These are phyloP conservation scores for Monosporozyma yasuniensis DNA, from an alignment of 805 yeast species.

Conservation along the genomic window DNA sequence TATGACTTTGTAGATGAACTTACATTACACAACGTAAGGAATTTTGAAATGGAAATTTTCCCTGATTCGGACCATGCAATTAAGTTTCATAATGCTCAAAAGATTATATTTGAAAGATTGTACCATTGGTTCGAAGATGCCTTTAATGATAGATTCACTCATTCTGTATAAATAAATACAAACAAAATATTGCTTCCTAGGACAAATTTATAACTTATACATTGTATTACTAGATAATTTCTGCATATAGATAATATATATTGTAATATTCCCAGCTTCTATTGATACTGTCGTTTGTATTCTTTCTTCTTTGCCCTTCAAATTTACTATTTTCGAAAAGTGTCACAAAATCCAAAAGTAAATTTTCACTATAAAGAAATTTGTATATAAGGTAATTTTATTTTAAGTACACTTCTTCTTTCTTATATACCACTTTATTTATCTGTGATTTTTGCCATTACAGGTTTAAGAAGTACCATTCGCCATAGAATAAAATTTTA, in stretches of 20 bases:
- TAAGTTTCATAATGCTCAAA: slow-evolving; percentile 66
- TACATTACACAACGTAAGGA: slow-evolving; percentile 44
- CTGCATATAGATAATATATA: background rate
- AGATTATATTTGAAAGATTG: slow-evolving; percentile 62
- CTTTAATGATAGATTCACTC: slow-evolving; percentile 33
- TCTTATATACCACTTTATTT: background rate
- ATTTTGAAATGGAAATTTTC: slow-evolving; percentile 78
- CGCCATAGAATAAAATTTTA: background rate
- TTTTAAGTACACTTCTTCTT: background rate
- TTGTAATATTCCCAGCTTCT: background rate
- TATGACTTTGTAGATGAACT: slow-evolving; percentile 52
- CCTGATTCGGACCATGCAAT: slow-evolving; percentile 93
- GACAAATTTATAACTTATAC: background rate
- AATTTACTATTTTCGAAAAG: background rate
- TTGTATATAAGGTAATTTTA: background rate
- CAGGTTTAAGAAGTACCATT: background rate
- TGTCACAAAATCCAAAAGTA: background rate
- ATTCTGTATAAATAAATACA: background rate
- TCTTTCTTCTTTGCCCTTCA: background rate
- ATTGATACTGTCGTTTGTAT: background rate
- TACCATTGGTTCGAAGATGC: slow-evolving; percentile 60
- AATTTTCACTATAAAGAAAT: background rate
- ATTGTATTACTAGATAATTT: background rate
- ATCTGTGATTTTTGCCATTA: background rate
- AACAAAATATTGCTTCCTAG: background rate